A percentile compares a stretch with the other conserved stretches of the same genome.
phyloP scores from a whole-genome alignment of 768 basidiomycete species.

The Rossbeevera mucosa region DNA sequence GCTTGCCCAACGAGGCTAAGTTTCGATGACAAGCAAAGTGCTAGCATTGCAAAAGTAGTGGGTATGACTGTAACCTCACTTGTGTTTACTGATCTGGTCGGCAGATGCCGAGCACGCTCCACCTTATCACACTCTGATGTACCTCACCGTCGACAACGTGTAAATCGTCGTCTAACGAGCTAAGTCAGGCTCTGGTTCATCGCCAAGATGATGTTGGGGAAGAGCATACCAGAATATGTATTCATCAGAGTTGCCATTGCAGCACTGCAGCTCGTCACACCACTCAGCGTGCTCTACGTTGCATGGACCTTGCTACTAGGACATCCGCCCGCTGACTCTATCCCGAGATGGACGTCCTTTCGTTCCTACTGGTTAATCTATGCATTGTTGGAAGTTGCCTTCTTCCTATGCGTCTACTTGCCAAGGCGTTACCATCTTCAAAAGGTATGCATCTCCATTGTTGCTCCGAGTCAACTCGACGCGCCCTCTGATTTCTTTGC shows the following conservation, averaged over 20 bases:
- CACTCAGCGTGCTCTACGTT: slow-evolving; percentile 42
- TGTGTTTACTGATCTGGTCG: too few species aligned
- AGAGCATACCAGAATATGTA: slow-evolving; percentile 46
- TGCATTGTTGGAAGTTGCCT: slow-evolving; percentile 42
- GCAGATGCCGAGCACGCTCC: background rate
- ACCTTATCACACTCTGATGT: background rate
- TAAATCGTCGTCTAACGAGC: background rate
- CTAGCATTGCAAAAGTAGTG: background rate
- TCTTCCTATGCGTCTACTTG: slow-evolving; percentile 47
- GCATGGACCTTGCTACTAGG: slow-evolving; percentile 16
- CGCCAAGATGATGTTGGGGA: slow-evolving; percentile 42
- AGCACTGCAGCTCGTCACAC: slow-evolving; percentile 45
- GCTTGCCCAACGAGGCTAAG: background rate
- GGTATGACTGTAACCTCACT: too few species aligned
- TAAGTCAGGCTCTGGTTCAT: background rate
- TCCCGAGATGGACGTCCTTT: slow-evolving; percentile 4
- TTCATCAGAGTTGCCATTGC: slow-evolving; percentile 47
- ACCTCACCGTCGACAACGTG: background rate
- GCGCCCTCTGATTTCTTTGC: background rate
- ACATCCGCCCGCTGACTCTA: background rate
- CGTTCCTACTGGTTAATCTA: slow-evolving; percentile 23
- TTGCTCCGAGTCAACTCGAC: background rate
- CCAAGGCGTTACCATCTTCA: slow-evolving; percentile 46
- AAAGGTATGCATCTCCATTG: slow-evolving; percentile 28
- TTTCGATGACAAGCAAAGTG: background rate